These are phyloP conservation scores for Podochytrium sp. DNA, from an alignment of 192 early-diverging fungal genomes.

Conservation along the genomic window DNA sequence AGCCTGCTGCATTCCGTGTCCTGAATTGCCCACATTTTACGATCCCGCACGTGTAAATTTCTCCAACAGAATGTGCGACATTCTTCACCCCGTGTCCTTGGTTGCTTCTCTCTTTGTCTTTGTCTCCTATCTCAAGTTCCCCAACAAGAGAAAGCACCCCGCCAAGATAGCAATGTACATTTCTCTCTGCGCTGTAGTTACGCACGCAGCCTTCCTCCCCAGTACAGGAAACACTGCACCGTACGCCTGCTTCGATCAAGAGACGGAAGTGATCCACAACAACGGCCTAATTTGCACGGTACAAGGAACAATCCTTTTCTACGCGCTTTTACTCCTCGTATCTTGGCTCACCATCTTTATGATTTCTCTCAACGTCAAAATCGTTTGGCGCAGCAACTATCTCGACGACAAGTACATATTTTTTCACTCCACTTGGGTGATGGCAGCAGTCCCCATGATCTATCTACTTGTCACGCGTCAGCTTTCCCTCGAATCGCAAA, in stretches of 20 bases:
- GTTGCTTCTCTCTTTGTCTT: slow-evolving; percentile 5
- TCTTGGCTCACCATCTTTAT: slow-evolving; percentile 13
- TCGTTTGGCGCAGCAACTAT: background rate
- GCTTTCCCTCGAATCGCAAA: too few species aligned
- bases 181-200: background rate
- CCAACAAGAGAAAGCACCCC: slow-evolving; percentile 10
- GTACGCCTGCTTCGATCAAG: background rate
- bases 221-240: background rate
- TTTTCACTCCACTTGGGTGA: background rate
- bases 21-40: background rate
- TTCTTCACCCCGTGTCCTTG: background rate
- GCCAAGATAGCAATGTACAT: background rate
- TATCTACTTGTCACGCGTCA: background rate
- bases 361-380: background rate
- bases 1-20: slow-evolving; percentile 14
- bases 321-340: background rate
- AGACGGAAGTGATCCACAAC: background rate
- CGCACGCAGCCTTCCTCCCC: background rate
- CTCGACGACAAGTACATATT: slow-evolving; percentile 1
- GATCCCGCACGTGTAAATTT: background rate
- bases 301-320: background rate
- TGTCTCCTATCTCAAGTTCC: slow-evolving; percentile 6
- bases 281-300: slow-evolving; percentile 4
- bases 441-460: background rate
- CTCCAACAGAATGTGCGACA: background rate